These are phyloP conservation scores for Lasiosphaeria ovina DNA, from an alignment of 495 filamentous ascomycete genomes.

Conservation along the genomic window DNA sequence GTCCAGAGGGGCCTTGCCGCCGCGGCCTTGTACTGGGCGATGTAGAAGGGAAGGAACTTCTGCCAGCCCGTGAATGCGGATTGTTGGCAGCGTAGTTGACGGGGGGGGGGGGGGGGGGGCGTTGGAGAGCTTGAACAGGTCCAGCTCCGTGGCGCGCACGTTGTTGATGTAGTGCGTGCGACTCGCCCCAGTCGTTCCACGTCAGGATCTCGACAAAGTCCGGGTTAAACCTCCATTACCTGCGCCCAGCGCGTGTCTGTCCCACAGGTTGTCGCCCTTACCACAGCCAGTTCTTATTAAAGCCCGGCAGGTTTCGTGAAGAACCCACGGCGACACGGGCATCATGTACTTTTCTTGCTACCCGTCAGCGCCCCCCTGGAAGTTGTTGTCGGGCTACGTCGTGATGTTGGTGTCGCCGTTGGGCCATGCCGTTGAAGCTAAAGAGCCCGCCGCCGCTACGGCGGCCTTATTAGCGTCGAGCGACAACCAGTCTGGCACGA, in stretches of 20 bases:
- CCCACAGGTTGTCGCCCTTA: slow-evolving; percentile 57
- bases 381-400: slow-evolving; percentile 44
- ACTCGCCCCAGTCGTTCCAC: slow-evolving; percentile 72
- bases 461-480: slow-evolving; percentile 17
- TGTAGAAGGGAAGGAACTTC: slow-evolving; percentile 25
- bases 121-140: slow-evolving; percentile 11
- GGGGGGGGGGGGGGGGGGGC: too few relatives aligned
- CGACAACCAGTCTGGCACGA: slow-evolving; percentile 36
- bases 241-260: slow-evolving; percentile 57
- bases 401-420: slow-evolving; percentile 46
- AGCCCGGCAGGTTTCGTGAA: slow-evolving; percentile 55
- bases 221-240: slow-evolving; percentile 49
- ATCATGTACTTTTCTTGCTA: slow-evolving; percentile 55
- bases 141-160: slow-evolving; percentile 28
- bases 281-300: slow-evolving; percentile 62
- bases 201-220: slow-evolving; percentile 63
- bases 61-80: slow-evolving; percentile 27
- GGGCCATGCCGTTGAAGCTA: slow-evolving; percentile 55
- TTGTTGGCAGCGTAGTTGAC: slow-evolving; percentile 18
- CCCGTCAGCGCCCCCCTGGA: slow-evolving; percentile 33
- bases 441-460: slow-evolving; percentile 36
- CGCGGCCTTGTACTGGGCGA: slow-evolving; percentile 24
- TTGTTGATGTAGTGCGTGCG: slow-evolving; percentile 55
- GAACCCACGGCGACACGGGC: slow-evolving; percentile 64
- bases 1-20: slow-evolving; percentile 4